Evolutionary conservation across 129 eudicot species (phyloP).

Genomic region (Arctium minus): DNA sequence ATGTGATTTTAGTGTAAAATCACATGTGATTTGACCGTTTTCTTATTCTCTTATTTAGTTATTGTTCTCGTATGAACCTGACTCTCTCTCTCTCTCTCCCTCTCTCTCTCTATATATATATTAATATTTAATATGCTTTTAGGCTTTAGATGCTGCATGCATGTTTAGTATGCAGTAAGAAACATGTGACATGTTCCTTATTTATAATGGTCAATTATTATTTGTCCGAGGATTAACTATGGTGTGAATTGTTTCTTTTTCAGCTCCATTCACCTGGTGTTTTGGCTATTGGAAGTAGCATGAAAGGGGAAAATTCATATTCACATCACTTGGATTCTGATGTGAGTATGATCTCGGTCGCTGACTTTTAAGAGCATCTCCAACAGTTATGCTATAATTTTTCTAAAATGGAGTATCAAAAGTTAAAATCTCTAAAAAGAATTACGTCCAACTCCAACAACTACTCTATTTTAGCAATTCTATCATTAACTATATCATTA

Average conservation of each 20-base stretch:
- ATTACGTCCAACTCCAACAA: too few relatives aligned
- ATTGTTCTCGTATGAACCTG: too few relatives aligned
- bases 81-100: too few relatives aligned
- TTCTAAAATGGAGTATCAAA: too few relatives aligned
- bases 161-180: slow-evolving; percentile 8
- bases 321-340: slow-evolving; percentile 99
- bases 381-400: too few relatives aligned
- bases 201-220: neutral
- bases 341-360: slow-evolving; percentile 44
- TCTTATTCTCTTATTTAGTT: too few relatives aligned
- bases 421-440: too few relatives aligned
- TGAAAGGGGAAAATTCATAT: slow-evolving; percentile 98
- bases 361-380: neutral
- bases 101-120: too few relatives aligned
- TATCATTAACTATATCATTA: too few relatives aligned
- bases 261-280: slow-evolving; percentile 99
- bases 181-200: neutral
- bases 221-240: neutral
- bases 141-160: neutral
- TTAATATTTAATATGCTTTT: neutral
- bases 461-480: too few relatives aligned
- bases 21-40: too few relatives aligned
- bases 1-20: too few relatives aligned
- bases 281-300: slow-evolving; percentile 99
- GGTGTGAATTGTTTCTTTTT: slow-evolving; percentile 11